Evolutionary conservation across 2,329 filamentous ascomycete species (phyloP), one percentile per base, ranked within the genome.

Genomic region (Trichoderma sp.): DNA sequence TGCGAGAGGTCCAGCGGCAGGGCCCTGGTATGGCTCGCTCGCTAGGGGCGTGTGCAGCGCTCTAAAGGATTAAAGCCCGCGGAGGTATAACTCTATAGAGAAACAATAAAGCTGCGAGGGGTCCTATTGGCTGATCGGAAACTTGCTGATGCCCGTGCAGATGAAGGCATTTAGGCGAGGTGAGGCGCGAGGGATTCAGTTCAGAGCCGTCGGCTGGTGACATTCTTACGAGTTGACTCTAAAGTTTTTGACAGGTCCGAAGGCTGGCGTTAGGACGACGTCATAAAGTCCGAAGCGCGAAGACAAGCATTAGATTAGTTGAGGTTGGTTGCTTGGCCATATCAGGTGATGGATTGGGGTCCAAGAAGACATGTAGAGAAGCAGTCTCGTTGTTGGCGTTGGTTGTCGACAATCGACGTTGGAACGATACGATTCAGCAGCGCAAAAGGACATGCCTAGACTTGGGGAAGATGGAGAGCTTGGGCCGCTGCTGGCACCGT

Each of bases 81-180:
- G 71, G 71, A 67, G 31, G 14, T 74, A 45, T 74, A 66, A 74
- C 71, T 74, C 41, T 66, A 74, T 74, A 74, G 41, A 74, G 71
- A 66, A 74, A 24, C 60, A 59, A 74, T 29, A 73, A 21, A 65
- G 69, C 31, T 65, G 38, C 9, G n/a, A 27, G 21, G 9, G n/a
- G 38, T 16, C 8, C 35, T 14, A 73, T 73, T 73, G 69, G 69
- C 60, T 16, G 45, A 41, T 73, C 41, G 69, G 69, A 53, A 65
- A 38, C 59, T 35, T 64, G 69, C 53, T 72, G 59, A 16, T 64
- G 33, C 16, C 69, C 41, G 27, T 45, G 35, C 35, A 53, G 45
- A 53, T 21, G 59, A 45, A 35, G 33, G 16, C 35, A 9, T 60
- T 64, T 74, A 74, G 62, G 71, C 71, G 71, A 74, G 50, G 63